Evolutionary conservation across 2,329 filamentous ascomycete species (phyloP), one percentile per base, ranked within the genome.

Genomic region (Plenodomus tracheiphilus): DNA sequence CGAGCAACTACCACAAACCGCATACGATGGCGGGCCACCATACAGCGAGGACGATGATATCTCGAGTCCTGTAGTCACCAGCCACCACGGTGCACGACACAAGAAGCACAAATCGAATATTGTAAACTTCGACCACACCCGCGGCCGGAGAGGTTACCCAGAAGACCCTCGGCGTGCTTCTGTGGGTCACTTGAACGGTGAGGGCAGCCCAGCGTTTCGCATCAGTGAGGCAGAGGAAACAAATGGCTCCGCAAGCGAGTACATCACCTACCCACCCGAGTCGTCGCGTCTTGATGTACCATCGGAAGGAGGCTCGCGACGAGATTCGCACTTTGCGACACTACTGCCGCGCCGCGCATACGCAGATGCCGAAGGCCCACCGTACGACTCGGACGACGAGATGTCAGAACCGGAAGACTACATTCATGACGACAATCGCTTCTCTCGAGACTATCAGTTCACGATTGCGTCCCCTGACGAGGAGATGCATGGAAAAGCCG

Each of bases 21-120:
- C 90, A 41, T 93, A 94, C 62, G 89, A 85, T 41, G 72, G 72
- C 67, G 92, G 92, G 0, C 92, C 92, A 18, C 93, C 92, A 2
- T 97, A 91, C 77, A 96, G 91, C 72, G 92, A 97, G 74, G 92
- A 97, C 65, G 91, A 97, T 62, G 94, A 97, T 72, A 80, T 97
- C 37, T 90, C 94, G 66, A 96, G 91, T 68, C 92, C 92, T 0
- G 82, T 87, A 15, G 89, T 96, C 16, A 90, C 92, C 13, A 90
- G 88, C 58, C 66, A 70, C 41, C 66, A 69, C 42, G 56, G 51
- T 36, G 88, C 88, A 34, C 82, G 89, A 49, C 91, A 96, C 71
- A 87, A 88, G 66, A 96, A 94, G 73, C 87, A 92, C 74, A 95
- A 74, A 49, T 74, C 72, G 11, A 73, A 74, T 57, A 64, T 70